Evolutionary conservation across 441 rosid species (phyloP).

Genomic region (Geranium incanum): DNA sequence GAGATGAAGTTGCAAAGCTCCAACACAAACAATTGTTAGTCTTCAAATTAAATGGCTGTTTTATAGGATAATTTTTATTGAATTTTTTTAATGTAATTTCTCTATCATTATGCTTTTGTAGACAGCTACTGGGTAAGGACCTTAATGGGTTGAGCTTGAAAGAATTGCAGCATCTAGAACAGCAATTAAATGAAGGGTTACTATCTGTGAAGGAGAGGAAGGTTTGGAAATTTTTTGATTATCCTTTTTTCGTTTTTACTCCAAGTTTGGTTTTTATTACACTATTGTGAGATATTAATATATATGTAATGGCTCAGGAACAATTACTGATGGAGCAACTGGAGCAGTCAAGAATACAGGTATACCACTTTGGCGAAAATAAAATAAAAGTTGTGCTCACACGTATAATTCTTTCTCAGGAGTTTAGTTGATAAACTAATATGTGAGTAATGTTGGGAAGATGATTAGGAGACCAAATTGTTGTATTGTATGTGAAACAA

Average conservation of each 20-base stretch:
- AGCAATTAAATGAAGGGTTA: conserved; percentile 52
- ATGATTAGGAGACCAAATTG: too few species aligned
- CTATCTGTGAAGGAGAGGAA: conserved; percentile 64
- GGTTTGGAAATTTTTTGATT: conserved; percentile 29
- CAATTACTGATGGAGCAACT: conserved; percentile 5
- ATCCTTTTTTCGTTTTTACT: not conserved
- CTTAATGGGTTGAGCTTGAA: conserved; percentile 52
- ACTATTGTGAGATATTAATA: conserved; percentile 17
- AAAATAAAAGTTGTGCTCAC: too few species aligned
- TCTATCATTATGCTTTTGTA: conserved; percentile 23
- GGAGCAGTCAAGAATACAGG: not conserved
- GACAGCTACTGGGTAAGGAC: conserved; percentile 62
- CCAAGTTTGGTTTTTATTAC: not conserved
- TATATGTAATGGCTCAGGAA: conserved; percentile 47
- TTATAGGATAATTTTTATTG: not conserved
- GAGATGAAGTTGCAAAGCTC: conserved; percentile 58
- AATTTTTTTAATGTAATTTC: conserved; percentile 10
- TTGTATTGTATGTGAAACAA: too few species aligned
- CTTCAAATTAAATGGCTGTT: conserved; percentile 16
- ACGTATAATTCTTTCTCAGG: too few species aligned
- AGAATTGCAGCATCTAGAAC: conserved; percentile 71
- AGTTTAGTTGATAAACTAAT: too few species aligned
- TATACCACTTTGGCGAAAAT: not conserved
- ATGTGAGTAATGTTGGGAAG: too few species aligned
- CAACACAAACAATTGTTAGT: conserved; percentile 61